Conservation (phyloP, 2,329 filamentous ascomycete species). For the Aspergillus udagawae region DNA sequence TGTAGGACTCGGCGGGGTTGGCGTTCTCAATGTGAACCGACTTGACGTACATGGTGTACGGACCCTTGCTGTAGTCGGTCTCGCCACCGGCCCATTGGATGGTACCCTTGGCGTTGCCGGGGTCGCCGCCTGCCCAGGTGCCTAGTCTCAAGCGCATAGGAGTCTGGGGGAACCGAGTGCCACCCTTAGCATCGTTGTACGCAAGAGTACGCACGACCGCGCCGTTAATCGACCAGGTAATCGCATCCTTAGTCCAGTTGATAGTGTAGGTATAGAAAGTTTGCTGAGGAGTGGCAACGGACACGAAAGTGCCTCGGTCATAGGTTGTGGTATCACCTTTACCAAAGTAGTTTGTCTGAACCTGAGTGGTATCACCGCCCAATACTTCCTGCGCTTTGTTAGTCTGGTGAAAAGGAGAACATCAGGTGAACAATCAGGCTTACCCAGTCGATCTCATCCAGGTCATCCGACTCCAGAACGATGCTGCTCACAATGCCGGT, state of each 20-base stretch:
- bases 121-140: constrained; percentile 63
- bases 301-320: constrained; percentile 78
- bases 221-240: constrained; percentile 65
- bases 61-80: constrained; percentile 62
- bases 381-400: constrained; percentile 29
- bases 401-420: neutral
- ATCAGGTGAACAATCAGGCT: constrained; percentile 56
- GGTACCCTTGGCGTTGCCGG: constrained; percentile 43
- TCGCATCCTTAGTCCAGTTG: constrained; percentile 62
- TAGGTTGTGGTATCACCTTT: constrained; percentile 78
- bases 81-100: constrained; percentile 67
- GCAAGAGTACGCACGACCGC: constrained; percentile 58
- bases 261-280: constrained; percentile 47
- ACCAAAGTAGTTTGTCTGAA: constrained; percentile 92
- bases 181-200: constrained; percentile 55
- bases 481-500: constrained; percentile 88
- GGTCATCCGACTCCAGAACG: constrained; percentile 85
- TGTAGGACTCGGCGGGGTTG: constrained; percentile 60
- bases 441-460: constrained; percentile 97
- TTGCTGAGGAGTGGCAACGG: constrained; percentile 54
- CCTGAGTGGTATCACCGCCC: constrained; percentile 31
- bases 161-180: constrained; percentile 64
- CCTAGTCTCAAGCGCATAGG: constrained; percentile 69
- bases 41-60: constrained; percentile 72
- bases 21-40: constrained; percentile 54